These are phyloP conservation scores for Lagenidium sp. DNA, from an alignment of 352 stramenopile genomes.

Conservation along the genomic window DNA sequence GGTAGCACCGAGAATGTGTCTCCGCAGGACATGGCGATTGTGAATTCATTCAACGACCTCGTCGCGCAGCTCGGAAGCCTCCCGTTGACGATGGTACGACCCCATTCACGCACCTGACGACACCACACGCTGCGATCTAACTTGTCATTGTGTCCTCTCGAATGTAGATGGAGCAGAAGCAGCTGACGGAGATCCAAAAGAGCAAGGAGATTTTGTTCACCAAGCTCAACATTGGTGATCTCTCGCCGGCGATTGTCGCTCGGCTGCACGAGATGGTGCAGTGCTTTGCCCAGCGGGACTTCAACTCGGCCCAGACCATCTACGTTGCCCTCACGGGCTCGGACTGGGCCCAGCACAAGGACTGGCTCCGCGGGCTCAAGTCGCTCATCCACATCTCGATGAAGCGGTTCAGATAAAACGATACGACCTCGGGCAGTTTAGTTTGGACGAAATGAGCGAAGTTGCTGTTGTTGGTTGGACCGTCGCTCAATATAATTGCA, in stretches of 20 bases:
- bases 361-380: conserved; percentile 97
- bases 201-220: conserved; percentile 82
- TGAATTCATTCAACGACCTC: conserved; percentile 75
- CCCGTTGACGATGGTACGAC: conserved; percentile 75
- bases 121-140: background rate
- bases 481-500: too few species aligned
- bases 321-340: conserved; percentile 89
- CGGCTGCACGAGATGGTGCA: conserved; percentile 74
- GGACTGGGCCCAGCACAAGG: conserved; percentile 95
- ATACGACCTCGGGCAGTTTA: background rate
- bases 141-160: conserved; percentile 8
- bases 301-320: conserved; percentile 67
- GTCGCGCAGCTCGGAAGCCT: conserved; percentile 60
- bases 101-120: background rate
- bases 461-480: too few species aligned
- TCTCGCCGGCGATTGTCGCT: conserved; percentile 60
- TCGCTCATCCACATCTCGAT: conserved; percentile 93
- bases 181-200: conserved; percentile 80
- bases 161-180: conserved; percentile 79
- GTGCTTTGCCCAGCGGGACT: conserved; percentile 73
- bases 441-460: too few species aligned
- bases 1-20: conserved; percentile 70
- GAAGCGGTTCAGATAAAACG: conserved; percentile 83
- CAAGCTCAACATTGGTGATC: conserved; percentile 75
- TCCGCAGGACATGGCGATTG: conserved; percentile 67